A percentile compares a stretch with the other conserved stretches of the same genome.
phyloP scores from a whole-genome alignment of 2,329 filamentous ascomycete species.

The Fusarium falciforme region DNA sequence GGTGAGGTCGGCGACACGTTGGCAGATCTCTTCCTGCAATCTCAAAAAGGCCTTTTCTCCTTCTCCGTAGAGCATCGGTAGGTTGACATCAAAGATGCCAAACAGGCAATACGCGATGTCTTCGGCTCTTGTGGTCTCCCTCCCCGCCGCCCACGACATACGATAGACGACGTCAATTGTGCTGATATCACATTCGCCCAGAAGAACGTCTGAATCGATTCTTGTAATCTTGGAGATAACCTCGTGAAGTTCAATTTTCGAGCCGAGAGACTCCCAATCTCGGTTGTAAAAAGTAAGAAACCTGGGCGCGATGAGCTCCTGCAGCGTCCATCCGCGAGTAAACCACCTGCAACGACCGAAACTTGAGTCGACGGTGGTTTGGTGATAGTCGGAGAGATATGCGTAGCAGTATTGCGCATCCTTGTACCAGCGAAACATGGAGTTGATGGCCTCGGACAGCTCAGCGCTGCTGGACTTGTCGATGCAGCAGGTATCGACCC shows the following conservation, averaged over 20 bases:
- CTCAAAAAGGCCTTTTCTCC: conserved; percentile 6
- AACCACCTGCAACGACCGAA: conserved; percentile 5
- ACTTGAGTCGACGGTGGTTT: background rate
- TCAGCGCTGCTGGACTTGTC: conserved; percentile 39
- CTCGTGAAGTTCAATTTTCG: background rate
- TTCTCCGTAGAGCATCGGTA: conserved; percentile 16
- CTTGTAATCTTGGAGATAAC: background rate
- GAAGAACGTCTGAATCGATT: background rate
- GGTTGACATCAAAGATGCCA: conserved; percentile 12
- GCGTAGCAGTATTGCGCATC: conserved; percentile 6
- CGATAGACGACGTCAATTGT: background rate
- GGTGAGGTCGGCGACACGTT: background rate
- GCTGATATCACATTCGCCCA: background rate
- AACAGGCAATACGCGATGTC: conserved; percentile 14
- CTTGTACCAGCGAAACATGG: conserved; percentile 28
- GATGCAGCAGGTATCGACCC: conserved; percentile 47
- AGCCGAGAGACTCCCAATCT: background rate
- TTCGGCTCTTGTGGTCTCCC: background rate
- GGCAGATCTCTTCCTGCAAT: conserved; percentile 9
- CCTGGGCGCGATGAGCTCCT: conserved; percentile 6
- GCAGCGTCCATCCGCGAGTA: conserved; percentile 9
- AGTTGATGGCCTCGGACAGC: conserved; percentile 25
- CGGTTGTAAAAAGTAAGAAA: conserved; percentile 2
- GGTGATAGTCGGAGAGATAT: conserved; percentile 6
- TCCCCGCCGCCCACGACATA: conserved; percentile 12